phyloP scores from a whole-genome alignment of 768 basidiomycete genomes.

The Leucosporidium creatinivorum region DNA sequence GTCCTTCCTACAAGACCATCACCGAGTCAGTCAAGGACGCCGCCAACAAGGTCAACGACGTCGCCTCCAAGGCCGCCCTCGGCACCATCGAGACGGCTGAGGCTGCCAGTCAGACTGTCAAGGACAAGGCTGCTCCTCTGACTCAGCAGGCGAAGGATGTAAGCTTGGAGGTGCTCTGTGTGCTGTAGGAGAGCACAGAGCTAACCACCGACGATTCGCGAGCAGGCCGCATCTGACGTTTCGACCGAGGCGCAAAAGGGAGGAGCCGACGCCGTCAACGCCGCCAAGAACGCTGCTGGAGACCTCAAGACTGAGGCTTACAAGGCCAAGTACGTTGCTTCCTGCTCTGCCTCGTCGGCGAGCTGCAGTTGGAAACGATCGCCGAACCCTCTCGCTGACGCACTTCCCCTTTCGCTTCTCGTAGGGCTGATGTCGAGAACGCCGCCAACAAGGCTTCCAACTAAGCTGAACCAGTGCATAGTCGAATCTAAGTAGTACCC shows the following conservation, averaged over 20 bases:
- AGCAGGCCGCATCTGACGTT: background rate
- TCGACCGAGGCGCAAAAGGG: background rate
- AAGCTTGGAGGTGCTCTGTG: too few relatives aligned
- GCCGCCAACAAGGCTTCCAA: background rate
- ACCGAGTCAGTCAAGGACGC: constrained; percentile 46
- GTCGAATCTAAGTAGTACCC: background rate
- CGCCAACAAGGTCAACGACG: constrained; percentile 42
- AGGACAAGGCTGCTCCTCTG: background rate
- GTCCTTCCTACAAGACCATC: constrained; percentile 41
- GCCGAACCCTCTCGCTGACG: too few relatives aligned
- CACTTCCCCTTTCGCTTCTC: too few relatives aligned
- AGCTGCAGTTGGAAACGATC: too few relatives aligned
- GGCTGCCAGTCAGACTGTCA: background rate
- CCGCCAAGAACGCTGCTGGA: background rate
- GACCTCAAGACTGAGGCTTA: background rate
- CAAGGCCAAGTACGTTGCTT: background rate
- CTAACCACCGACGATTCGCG: too few relatives aligned
- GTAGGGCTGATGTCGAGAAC: too few relatives aligned
- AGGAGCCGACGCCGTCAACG: background rate
- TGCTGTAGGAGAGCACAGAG: too few relatives aligned
- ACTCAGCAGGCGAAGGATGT: background rate
- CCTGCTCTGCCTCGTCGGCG: too few relatives aligned
- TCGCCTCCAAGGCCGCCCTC: background rate
- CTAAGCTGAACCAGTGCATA: background rate
- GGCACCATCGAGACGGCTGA: background rate